A percentile compares a stretch with the other conserved stretches of the same genome.
Conservation (phyloP, 805 yeast species). For the Starmerella davenportii region DNA sequence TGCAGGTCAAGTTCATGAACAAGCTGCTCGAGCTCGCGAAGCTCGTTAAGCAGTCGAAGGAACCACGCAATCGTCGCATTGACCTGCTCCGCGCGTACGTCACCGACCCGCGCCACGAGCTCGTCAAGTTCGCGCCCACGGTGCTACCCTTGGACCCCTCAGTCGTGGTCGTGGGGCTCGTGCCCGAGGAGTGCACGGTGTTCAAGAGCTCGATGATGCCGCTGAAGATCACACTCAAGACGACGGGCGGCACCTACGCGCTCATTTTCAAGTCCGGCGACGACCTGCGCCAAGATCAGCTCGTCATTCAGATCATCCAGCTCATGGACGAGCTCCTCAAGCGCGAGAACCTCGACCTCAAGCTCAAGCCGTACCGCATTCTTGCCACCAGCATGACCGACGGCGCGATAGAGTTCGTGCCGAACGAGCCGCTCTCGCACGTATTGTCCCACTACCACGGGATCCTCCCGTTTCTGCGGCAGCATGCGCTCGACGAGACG, state of each 20-base stretch:
- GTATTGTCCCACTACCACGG: conserved; percentile 60
- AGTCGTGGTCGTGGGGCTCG: conserved; percentile 50
- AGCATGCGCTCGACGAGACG: conserved; percentile 39
- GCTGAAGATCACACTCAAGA: conserved; percentile 58
- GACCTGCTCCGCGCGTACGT: conserved; percentile 47
- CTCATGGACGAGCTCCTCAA: conserved; percentile 77
- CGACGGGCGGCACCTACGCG: conserved; percentile 42
- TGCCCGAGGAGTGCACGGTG: conserved; percentile 65
- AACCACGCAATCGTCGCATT: conserved; percentile 57
- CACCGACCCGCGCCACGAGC: conserved; percentile 29
- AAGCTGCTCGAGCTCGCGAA: conserved; percentile 48
- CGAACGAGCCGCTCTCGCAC: conserved; percentile 72
- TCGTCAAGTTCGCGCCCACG: conserved; percentile 34
- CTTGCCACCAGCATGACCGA: conserved; percentile 80
- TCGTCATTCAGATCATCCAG: conserved; percentile 82
- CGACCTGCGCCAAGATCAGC: conserved; percentile 88
- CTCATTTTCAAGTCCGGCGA: conserved; percentile 92
- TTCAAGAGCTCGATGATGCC: conserved; percentile 88
- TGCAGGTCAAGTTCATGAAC: conserved; percentile 54
- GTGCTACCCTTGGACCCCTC: conserved; percentile 74
- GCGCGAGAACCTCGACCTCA: conserved; percentile 78
- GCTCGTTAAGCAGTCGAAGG: conserved; percentile 46
- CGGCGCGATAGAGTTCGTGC: conserved; percentile 88
- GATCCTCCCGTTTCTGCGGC: conserved; percentile 50
- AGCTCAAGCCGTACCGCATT: conserved; percentile 73